phyloP scores from a whole-genome alignment of 176 grass and related monocot species.

The Cocos nucifera region DNA sequence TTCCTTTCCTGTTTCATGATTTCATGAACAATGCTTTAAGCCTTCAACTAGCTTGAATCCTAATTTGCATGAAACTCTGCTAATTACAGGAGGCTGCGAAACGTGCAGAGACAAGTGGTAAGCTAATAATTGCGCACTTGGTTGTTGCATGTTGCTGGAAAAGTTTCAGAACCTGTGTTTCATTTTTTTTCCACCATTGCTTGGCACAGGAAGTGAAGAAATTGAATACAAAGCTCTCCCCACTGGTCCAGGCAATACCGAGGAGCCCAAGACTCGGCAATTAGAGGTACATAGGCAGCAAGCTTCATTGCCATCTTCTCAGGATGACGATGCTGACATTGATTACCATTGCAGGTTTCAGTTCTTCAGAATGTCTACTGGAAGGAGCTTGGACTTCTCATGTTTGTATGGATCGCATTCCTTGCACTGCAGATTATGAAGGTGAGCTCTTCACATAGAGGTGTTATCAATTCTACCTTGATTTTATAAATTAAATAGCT shows the following conservation, averaged over 20 bases:
- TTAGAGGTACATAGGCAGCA: not conserved
- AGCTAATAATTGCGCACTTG: not conserved
- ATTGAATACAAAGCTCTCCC: constrained; percentile 8
- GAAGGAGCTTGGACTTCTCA: constrained; percentile 16
- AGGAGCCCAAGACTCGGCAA: too few species aligned
- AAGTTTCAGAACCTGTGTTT: too few species aligned
- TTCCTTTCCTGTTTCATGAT: not conserved
- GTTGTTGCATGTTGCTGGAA: too few species aligned
- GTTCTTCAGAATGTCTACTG: constrained; percentile 10
- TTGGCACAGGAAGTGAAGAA: not conserved
- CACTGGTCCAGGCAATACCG: not conserved
- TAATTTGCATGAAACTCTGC: not conserved
- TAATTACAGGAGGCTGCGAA: constrained; percentile 5
- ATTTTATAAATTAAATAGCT: not conserved
- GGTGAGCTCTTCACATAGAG: not conserved
- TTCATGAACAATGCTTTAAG: not conserved
- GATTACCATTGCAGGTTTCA: not conserved
- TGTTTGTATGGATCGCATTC: constrained; percentile 8
- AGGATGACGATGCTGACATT: not conserved
- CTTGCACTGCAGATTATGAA: constrained; percentile 13
- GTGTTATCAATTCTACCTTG: too few species aligned
- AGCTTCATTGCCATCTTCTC: too few species aligned
- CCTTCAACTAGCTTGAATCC: not conserved
- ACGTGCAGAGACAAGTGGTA: constrained; percentile 4
- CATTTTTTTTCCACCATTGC: too few species aligned